Percentiles rank a stretch among this genome's conserved stretches.
Conservation (phyloP, 306 rosid species). For the Canavalia gladiata region DNA sequence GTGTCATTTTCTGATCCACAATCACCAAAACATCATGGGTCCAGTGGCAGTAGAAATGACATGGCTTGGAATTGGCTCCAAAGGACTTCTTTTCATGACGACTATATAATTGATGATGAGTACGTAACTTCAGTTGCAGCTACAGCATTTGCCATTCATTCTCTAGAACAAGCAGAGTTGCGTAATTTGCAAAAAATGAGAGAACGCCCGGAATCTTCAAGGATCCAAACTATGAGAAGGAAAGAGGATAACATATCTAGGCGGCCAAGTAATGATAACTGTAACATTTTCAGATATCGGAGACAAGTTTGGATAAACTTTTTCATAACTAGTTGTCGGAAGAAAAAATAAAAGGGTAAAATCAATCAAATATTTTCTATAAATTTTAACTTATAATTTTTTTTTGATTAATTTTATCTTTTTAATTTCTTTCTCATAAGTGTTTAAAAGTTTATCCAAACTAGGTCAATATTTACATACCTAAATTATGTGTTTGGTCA, state of each 20-base stretch:
- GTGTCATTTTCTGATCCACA: conserved; percentile 55
- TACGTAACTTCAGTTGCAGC: conserved; percentile 70
- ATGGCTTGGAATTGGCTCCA: conserved; percentile 38
- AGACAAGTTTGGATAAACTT: too few relatives aligned
- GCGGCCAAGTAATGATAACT: conserved; percentile 47
- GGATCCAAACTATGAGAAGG: conserved; percentile 50
- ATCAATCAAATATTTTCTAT: too few relatives aligned
- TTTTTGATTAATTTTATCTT: too few relatives aligned
- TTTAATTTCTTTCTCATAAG: too few relatives aligned
- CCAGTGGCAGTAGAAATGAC: conserved; percentile 41
- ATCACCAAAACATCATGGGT: conserved; percentile 45
- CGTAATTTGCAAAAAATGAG: conserved; percentile 51
- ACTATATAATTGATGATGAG: conserved; percentile 53
- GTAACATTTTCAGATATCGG: not conserved
- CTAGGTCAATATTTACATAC: not conserved
- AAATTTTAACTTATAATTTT: too few relatives aligned
- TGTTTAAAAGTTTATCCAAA: too few relatives aligned
- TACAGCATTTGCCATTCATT: conserved; percentile 68
- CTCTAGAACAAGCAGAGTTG: conserved; percentile 58
- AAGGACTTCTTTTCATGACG: conserved; percentile 48
- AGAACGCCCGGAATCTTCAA: conserved; percentile 45
- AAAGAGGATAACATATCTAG: conserved; percentile 44
- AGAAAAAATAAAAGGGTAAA: too few relatives aligned
- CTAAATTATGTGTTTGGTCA: not conserved
- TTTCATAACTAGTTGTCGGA: too few relatives aligned